Evolutionary conservation across 1,284 basidiomycete species (phyloP).

Genomic region (Sparassis latifolia): DNA sequence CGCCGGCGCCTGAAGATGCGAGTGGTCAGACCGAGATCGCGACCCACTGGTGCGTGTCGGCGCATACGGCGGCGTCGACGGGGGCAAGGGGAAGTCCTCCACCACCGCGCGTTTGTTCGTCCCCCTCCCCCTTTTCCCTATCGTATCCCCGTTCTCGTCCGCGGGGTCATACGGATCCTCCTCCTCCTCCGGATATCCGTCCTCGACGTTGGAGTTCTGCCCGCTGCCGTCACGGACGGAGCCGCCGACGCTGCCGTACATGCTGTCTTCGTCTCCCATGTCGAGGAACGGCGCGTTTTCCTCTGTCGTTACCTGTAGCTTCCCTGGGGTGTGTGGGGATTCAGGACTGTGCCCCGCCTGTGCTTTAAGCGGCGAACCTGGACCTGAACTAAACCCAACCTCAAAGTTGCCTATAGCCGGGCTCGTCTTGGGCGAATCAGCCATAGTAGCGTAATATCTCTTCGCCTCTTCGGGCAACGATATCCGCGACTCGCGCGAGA

Average conservation of each 20-base stretch:
- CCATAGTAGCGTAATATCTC: conserved; percentile 61
- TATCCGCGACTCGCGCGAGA: conserved; percentile 52
- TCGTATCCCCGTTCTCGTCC: not conserved
- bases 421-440: conserved; percentile 54
- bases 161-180: conserved; percentile 10
- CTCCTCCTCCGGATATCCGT: conserved; percentile 9
- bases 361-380: conserved; percentile 15
- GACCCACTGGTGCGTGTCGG: not conserved
- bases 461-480: conserved; percentile 69
- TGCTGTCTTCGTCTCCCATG: conserved; percentile 42
- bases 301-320: conserved; percentile 3
- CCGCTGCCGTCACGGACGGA: conserved; percentile 16
- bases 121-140: conserved; percentile 2
- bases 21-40: not conserved
- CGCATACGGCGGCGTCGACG: conserved; percentile 7
- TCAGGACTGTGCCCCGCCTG: conserved; percentile 11
- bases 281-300: conserved; percentile 53
- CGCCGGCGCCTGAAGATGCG: not conserved
- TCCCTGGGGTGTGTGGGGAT: conserved; percentile 2
- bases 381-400: not conserved
- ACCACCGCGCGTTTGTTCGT: conserved; percentile 16
- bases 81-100: conserved; percentile 32
- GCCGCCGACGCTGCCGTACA: conserved; percentile 12
- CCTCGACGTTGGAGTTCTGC: conserved; percentile 16
- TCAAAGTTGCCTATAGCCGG: conserved; percentile 28